Percentiles rank a stretch among this genome's conserved stretches.
Evolutionary conservation across 2,329 filamentous ascomycete genomes (phyloP).

Genomic region (Colletotrichum filicis): DNA sequence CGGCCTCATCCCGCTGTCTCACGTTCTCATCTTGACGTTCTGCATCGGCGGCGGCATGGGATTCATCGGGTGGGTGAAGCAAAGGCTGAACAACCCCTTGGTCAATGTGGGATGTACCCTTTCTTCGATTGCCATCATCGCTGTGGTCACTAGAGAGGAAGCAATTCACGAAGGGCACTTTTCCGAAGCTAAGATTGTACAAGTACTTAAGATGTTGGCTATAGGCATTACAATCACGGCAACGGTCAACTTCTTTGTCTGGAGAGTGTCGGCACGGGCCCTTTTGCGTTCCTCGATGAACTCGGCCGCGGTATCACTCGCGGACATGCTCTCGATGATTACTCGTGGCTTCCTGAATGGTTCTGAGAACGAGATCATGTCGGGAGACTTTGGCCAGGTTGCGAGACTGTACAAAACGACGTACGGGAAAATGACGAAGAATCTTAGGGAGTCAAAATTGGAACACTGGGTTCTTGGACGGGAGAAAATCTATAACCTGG

Average conservation of each 20-base stretch:
- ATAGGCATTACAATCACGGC: conserved; percentile 79
- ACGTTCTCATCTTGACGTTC: conserved; percentile 81
- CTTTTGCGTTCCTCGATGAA: conserved; percentile 80
- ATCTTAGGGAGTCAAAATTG: conserved; percentile 85
- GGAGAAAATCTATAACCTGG: conserved; percentile 81
- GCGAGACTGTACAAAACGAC: conserved; percentile 73
- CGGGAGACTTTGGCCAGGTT: conserved; percentile 71
- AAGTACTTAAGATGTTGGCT: conserved; percentile 86
- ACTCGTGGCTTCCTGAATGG: conserved; percentile 87
- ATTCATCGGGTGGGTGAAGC: conserved; percentile 89
- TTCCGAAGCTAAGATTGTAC: conserved; percentile 82
- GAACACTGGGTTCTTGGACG: conserved; percentile 87
- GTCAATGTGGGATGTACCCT: conserved; percentile 89
- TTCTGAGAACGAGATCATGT: conserved; percentile 79
- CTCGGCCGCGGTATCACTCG: conserved; percentile 78
- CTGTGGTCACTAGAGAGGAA: conserved; percentile 90
- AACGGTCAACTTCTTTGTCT: conserved; percentile 80
- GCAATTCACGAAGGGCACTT: conserved; percentile 86
- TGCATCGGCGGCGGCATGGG: conserved; percentile 90
- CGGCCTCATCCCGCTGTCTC: conserved; percentile 76
- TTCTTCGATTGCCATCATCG: conserved; percentile 89
- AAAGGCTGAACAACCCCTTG: conserved; percentile 79
- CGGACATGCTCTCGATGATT: conserved; percentile 84
- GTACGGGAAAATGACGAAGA: conserved; percentile 78
- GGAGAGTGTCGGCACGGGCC: conserved; percentile 80